Evolutionary conservation across 371 early-diverging fungal species (phyloP), one percentile per base, ranked within the genome.

Genomic region (Saksenaea vasiformis): DNA sequence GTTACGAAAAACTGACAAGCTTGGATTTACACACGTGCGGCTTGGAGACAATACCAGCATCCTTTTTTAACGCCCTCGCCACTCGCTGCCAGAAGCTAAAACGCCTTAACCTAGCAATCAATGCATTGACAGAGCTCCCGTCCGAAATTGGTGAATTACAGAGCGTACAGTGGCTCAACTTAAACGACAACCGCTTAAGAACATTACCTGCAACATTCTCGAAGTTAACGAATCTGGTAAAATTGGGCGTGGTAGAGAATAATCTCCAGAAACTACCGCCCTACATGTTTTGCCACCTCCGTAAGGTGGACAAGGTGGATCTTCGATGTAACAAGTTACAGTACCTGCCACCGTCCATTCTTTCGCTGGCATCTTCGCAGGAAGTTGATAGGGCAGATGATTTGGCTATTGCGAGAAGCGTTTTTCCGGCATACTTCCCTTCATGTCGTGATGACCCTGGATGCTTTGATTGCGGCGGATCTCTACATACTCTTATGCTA

Each of bases 201-300:
- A 56, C 70, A 2, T 54, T 92, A 2, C 91, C 92, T 0, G 62
- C 67, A 7, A 67, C 80, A 10, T 73, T 92, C 57, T 76, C 78
- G 3, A 68, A 81, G 24, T 69, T 92, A 57, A 71, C 64, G 7
- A 74, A 73, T 14, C 71, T 92, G 0, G 88, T 89, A 47, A 90
- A 90, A 64, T 70, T 91, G 37, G 91, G 90, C 0, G 67, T 92
- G 26, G 92, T 89, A 3, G 87, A 87, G 60, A 92, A 92, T 69
- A 63, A 71, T 10, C 62, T 92, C 0, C 61, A 64, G 15, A 64
- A 66, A 0, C 66, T 92, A 1, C 92, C 92, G 0, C 66, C 73
- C 0, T 68, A 72, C 8, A 31, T 79, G 34, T 68, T 86, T 39
- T 62, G 74, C 0, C 69, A 73, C 3, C 72, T 85, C 51, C 59